A percentile compares a stretch with the other conserved stretches of the same genome.
Evolutionary conservation across 805 yeast species (phyloP).

Genomic region (Sugiyamaella valdiviana): DNA sequence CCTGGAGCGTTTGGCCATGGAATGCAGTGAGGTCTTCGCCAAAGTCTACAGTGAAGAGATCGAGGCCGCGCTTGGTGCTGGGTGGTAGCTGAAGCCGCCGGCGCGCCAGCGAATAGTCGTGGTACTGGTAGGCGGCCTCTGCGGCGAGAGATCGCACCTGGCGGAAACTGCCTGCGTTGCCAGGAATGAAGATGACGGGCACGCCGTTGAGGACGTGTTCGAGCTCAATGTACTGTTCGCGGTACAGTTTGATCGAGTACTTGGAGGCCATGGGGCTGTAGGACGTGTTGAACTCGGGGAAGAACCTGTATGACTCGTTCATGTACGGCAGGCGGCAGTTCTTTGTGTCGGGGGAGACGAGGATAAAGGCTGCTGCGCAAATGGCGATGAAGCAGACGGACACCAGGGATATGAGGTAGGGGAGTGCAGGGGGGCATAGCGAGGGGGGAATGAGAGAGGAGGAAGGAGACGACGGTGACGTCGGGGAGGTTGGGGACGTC

Average conservation of each 20-base stretch:
- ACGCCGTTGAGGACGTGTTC: slow-evolving; percentile 54
- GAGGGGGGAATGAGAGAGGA: not conserved
- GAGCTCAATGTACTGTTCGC: slow-evolving; percentile 58
- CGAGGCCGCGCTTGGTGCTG: slow-evolving; percentile 37
- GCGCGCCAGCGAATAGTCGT: not conserved
- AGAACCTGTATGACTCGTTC: slow-evolving; percentile 78
- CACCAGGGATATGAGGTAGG: not conserved
- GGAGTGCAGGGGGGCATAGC: not conserved
- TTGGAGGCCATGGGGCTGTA: slow-evolving; percentile 69
- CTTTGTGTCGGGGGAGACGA: slow-evolving; percentile 12
- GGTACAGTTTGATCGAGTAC: slow-evolving; percentile 71
- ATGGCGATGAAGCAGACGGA: slow-evolving; percentile 7
- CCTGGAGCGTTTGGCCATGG: slow-evolving; percentile 88
- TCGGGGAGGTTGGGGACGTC: not conserved
- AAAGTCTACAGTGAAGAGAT: slow-evolving; percentile 88
- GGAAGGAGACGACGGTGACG: not conserved
- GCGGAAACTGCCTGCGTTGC: slow-evolving; percentile 85
- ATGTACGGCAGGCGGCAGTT: slow-evolving; percentile 66
- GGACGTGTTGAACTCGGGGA: slow-evolving; percentile 63
- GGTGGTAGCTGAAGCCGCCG: not conserved
- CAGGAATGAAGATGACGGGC: slow-evolving; percentile 85
- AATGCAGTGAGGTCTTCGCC: slow-evolving; percentile 95
- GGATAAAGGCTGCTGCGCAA: slow-evolving; percentile 12
- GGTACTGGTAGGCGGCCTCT: slow-evolving; percentile 51
- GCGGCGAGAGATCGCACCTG: slow-evolving; percentile 86